A percentile compares a stretch with the other conserved stretches of the same genome.
Evolutionary conservation across 164 flowering plant species (phyloP).

Genomic region (Nymphaea colorata): DNA sequence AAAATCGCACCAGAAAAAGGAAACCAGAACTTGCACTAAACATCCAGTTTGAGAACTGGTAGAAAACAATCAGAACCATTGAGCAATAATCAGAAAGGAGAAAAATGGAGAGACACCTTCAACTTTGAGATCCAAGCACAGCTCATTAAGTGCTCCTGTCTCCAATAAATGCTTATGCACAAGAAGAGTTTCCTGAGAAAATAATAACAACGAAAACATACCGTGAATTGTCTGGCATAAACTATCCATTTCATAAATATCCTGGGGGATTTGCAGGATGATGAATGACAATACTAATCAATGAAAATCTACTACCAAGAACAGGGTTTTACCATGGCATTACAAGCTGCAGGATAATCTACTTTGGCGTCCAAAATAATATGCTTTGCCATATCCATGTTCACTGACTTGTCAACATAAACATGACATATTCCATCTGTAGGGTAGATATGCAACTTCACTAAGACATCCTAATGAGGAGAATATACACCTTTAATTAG

Average conservation of each 20-base stretch:
- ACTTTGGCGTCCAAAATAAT: constrained; percentile 84
- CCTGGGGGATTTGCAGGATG: no score
- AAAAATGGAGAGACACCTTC: constrained; percentile 42
- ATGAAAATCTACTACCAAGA: no score
- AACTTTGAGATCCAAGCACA: constrained; percentile 39
- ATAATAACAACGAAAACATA: not conserved
- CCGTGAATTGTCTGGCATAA: not conserved
- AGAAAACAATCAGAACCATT: no score
- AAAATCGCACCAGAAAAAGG: no score
- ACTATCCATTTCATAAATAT: no score
- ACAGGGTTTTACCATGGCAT: constrained; percentile 60
- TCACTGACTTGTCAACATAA: constrained; percentile 81
- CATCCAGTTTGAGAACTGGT: no score
- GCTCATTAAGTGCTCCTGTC: constrained; percentile 42
- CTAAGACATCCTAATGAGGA: not conserved
- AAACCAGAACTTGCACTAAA: no score
- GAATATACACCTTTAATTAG: no score
- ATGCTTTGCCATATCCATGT: constrained; percentile 62
- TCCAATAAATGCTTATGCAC: constrained; percentile 66
- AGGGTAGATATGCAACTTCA: constrained; percentile 7
- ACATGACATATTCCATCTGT: constrained; percentile 99
- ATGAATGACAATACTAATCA: no score
- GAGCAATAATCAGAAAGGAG: not conserved
- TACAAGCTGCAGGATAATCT: constrained; percentile 98
- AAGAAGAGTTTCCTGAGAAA: constrained; percentile 89